These are phyloP conservation scores for Brassica napus DNA, from an alignment of 345 rosid species.

Conservation along the genomic window DNA sequence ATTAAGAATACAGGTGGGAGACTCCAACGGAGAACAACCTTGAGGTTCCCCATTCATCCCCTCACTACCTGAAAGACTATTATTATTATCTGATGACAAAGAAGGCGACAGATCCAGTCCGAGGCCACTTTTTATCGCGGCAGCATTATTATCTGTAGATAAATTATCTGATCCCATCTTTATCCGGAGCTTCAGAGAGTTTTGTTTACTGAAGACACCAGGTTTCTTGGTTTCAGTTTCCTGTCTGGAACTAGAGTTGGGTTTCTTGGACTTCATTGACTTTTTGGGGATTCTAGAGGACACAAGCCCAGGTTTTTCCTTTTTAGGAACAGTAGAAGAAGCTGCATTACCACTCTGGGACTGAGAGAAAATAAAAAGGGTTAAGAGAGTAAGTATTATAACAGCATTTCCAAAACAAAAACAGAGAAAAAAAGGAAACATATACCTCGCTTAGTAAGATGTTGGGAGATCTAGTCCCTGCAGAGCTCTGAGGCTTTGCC, in stretches of 20 bases:
- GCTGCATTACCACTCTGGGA: slow-evolving; percentile 56
- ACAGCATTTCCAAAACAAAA: slow-evolving; percentile 12
- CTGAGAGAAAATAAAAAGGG: slow-evolving; percentile 30
- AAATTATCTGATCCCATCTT: slow-evolving; percentile 80
- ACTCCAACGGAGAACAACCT: slow-evolving; percentile 48
- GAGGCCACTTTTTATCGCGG: slow-evolving; percentile 83
- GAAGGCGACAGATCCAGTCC: slow-evolving; percentile 94
- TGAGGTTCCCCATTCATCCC: slow-evolving; percentile 60
- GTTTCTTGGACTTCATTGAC: slow-evolving; percentile 50
- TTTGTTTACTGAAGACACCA: slow-evolving; percentile 56
- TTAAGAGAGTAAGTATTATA: slow-evolving; percentile 20
- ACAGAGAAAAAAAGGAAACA: slow-evolving; percentile 2
- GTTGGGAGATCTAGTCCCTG: slow-evolving; percentile 61
- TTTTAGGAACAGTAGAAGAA: slow-evolving; percentile 46
- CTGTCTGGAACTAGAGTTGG: slow-evolving; percentile 40
- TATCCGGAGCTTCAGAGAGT: slow-evolving; percentile 69
- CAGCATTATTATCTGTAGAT: slow-evolving; percentile 70
- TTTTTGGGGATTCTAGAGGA: slow-evolving; percentile 42
- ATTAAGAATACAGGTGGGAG: slow-evolving; percentile 68
- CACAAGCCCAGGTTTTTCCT: slow-evolving; percentile 50
- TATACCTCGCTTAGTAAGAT: slow-evolving; percentile 65
- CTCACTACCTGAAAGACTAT: slow-evolving; percentile 80
- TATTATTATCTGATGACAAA: slow-evolving; percentile 71
- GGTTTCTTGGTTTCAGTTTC: slow-evolving; percentile 52
- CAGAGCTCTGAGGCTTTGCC: slow-evolving; percentile 49